phyloP scores from a whole-genome alignment of 2,329 filamentous ascomycete species.

The Dryadomyces sulphureus region DNA sequence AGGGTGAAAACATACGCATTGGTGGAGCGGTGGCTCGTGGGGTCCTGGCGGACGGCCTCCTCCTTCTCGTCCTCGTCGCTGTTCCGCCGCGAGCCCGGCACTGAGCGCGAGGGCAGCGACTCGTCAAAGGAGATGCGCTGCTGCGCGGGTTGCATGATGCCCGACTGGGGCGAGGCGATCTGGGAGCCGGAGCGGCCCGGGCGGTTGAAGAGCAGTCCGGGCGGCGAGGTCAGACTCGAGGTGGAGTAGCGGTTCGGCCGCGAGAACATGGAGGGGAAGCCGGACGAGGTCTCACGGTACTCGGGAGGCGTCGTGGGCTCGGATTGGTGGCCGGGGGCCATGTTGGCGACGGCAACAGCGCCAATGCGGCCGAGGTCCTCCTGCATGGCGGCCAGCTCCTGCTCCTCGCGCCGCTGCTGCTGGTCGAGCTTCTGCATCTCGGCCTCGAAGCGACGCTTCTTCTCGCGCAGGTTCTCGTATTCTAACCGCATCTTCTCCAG shows the following conservation, averaged over 20 bases:
- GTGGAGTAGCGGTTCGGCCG: conserved; percentile 80
- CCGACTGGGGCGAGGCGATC: conserved; percentile 61
- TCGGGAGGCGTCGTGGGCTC: conserved; percentile 95
- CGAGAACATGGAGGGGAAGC: conserved; percentile 67
- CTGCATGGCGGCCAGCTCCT: conserved; percentile 73
- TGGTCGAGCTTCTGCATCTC: conserved; percentile 85
- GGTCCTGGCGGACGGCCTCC: conserved; percentile 52
- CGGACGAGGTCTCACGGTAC: conserved; percentile 56
- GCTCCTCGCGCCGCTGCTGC: conserved; percentile 68
- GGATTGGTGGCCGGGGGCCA: conserved; percentile 57
- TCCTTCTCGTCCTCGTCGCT: conserved; percentile 86
- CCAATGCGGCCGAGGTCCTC: conserved; percentile 53
- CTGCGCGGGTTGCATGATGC: conserved; percentile 30
- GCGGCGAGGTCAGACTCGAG: conserved; percentile 72
- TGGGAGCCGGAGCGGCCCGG: conserved; percentile 65
- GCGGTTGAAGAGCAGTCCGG: conserved; percentile 52
- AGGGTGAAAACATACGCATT: conserved; percentile 54
- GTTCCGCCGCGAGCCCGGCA: conserved; percentile 74
- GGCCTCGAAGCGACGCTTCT: conserved; percentile 77
- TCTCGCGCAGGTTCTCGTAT: conserved; percentile 80
- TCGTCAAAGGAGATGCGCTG: conserved; percentile 44
- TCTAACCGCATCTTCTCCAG: conserved; percentile 88
- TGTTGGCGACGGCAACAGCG: conserved; percentile 23
- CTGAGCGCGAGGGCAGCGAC: conserved; percentile 64
- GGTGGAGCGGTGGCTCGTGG: conserved; percentile 57